Evolutionary conservation across 1,139 yeast species (phyloP), one percentile per base, ranked within the genome.

Genomic region (Neolecta irregularis): DNA sequence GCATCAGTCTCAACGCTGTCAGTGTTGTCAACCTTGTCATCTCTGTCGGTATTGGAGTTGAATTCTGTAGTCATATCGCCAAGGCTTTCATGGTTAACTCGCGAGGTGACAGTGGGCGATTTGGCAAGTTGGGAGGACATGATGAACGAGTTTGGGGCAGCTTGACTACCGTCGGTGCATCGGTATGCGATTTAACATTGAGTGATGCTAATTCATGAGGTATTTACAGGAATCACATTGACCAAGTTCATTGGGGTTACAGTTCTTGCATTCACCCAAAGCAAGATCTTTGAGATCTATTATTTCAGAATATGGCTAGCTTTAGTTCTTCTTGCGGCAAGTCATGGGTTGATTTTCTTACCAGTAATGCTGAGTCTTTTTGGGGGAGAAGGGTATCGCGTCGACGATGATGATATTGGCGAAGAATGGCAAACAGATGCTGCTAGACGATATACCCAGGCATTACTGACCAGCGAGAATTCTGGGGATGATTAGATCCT

Each of bases 281-380:
- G 93, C 22, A 73, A 77, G 55, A 85, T 88, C 24, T 88, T 85
- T 53, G 92, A 83, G 45, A 70, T 88, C 1, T 88, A 80, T 54
- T 88, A 88, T 52, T 88, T 88, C 63, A 59, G 94, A 42, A 83
- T 88, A 95, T 88, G 96, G 96, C 60, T 79, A n/a, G 62, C 81
- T 1, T 62, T 88, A 44, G 76, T 88, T 6, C 45, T 75, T 2
- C 62, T 79, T 36, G 93, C 93, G 1, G 73, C 85, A 0, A 45
- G 75, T 1, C 95, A 85, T 51, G 70, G 92, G 2, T 63, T 88
- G 37, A 64, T 78, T 28, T 69, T 85, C 40, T 60, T 85, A 35
- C 98, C 98, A 0, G 69, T 80, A 3, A 52, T 76, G 19, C 60
- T 85, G 32, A 66, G 83, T 29, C 58, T 64, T 36, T 61, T 65